phyloP scores from a whole-genome alignment of 768 basidiomycete species.

The Suillus paluster region DNA sequence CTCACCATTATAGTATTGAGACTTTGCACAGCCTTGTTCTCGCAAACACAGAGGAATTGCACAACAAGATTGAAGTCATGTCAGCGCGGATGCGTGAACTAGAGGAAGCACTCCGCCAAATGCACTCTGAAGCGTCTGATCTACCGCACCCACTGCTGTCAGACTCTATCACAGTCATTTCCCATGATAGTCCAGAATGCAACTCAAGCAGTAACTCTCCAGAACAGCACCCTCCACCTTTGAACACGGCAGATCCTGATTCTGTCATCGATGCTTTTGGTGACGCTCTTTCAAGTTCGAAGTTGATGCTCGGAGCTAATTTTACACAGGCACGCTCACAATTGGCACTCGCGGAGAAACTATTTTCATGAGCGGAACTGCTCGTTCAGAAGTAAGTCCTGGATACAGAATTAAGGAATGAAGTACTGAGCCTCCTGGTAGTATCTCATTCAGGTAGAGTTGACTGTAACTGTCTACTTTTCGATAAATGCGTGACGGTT shows the following conservation, averaged over 20 bases:
- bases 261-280: conserved; percentile 54
- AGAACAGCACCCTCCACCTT: conserved; percentile 1
- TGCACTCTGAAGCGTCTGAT: conserved; percentile 53
- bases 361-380: conserved; percentile 65
- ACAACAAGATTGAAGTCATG: conserved; percentile 63
- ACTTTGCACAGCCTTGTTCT: conserved; percentile 52
- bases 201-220: conserved; percentile 15
- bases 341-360: conserved; percentile 59
- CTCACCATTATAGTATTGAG: background rate
- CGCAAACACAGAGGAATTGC: conserved; percentile 72
- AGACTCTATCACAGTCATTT: conserved; percentile 25
- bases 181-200: conserved; percentile 28
- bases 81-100: conserved; percentile 61
- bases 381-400: conserved; percentile 64
- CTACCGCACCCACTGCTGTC: conserved; percentile 54
- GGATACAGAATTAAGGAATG: background rate
- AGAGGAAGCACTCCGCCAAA: conserved; percentile 56
- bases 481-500: background rate
- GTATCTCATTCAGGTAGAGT: conserved; percentile 61
- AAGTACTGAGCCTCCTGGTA: conserved; percentile 24
- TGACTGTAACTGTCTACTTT: background rate
- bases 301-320: background rate
- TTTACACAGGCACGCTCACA: conserved; percentile 54
- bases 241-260: conserved; percentile 43
- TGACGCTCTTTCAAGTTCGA: conserved; percentile 17